Evolutionary conservation across 805 yeast genomes (phyloP).

Genomic region (Torulaspora quercuum): DNA sequence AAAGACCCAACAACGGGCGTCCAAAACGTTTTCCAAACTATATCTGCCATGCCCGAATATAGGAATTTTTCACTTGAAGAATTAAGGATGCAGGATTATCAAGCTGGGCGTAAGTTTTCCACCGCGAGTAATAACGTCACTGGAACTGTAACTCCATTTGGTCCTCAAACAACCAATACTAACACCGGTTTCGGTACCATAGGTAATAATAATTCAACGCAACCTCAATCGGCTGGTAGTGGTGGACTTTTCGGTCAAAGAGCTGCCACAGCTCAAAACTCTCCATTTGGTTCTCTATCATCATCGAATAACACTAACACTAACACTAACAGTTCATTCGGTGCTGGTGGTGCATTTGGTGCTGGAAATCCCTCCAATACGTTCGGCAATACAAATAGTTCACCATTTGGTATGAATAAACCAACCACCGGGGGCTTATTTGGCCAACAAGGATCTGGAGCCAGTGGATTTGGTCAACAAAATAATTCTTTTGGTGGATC

Average conservation of each 20-base stretch:
- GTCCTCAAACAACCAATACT: conserved; percentile 26
- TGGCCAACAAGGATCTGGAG: conserved; percentile 24
- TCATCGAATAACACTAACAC: conserved; percentile 15
- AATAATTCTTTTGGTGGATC: conserved; percentile 12
- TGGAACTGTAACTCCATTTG: conserved; percentile 37
- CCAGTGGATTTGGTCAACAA: conserved; percentile 28
- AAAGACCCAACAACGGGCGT: conserved; percentile 61
- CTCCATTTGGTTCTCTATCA: conserved; percentile 28
- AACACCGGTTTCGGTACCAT: conserved; percentile 23
- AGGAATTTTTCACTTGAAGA: conserved; percentile 79
- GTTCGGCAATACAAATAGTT: conserved; percentile 28
- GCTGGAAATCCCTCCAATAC: conserved; percentile 20
- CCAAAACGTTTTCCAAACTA: conserved; percentile 62
- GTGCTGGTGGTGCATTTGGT: conserved; percentile 33
- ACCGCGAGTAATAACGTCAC: conserved; percentile 24
- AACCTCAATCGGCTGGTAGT: conserved; percentile 20
- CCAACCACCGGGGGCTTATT: conserved; percentile 31
- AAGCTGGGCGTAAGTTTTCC: conserved; percentile 47
- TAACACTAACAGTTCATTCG: conserved; percentile 15
- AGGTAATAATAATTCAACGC: conserved; percentile 21
- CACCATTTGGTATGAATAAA: conserved; percentile 42
- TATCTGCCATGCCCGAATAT: conserved; percentile 89
- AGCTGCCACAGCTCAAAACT: conserved; percentile 21
- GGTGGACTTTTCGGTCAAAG: conserved; percentile 31
- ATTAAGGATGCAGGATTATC: conserved; percentile 83